Evolutionary conservation across 2,329 filamentous ascomycete genomes (phyloP).

Genomic region (Alternaria viburni): DNA sequence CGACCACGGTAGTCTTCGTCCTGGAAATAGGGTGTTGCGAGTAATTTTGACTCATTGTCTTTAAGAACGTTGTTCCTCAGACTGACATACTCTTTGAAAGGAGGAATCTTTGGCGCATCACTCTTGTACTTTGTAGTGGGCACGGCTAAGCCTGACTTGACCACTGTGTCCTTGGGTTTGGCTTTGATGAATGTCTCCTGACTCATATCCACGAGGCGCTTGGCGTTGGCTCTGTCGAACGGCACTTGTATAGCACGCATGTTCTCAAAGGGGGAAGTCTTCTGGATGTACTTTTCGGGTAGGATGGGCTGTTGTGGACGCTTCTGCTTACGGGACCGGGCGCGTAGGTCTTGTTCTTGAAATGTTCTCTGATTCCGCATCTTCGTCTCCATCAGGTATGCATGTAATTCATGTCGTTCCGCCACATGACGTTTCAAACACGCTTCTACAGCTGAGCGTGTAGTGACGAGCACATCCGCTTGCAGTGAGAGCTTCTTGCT

Average conservation of each 20-base stretch:
- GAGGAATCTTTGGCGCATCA: conserved; percentile 36
- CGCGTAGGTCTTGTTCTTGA: conserved; percentile 24
- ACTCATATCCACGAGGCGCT: conserved; percentile 6
- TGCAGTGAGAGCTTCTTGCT: not conserved
- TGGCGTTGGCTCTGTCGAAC: conserved; percentile 1
- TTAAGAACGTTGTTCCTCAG: conserved; percentile 51
- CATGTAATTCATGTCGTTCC: conserved; percentile 22
- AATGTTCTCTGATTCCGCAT: conserved; percentile 30
- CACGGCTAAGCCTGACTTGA: conserved; percentile 11
- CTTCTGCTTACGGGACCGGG: conserved; percentile 4
- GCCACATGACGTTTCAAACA: conserved; percentile 20
- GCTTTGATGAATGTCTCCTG: conserved; percentile 26
- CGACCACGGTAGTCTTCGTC: conserved; percentile 29
- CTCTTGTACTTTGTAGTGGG: conserved; percentile 24
- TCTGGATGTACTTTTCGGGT: conserved; percentile 22
- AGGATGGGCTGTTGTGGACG: not conserved
- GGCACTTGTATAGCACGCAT: conserved; percentile 25
- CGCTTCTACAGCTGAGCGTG: conserved; percentile 14
- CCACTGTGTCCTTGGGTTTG: conserved; percentile 12
- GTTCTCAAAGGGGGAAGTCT: conserved; percentile 29
- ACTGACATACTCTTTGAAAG: conserved; percentile 52
- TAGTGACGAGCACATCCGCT: conserved; percentile 10
- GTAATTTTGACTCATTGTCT: conserved; percentile 49
- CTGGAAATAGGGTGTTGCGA: conserved; percentile 45
- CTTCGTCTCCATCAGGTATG: conserved; percentile 16